phyloP scores from a whole-genome alignment of 768 basidiomycete species.

The Pluteus cervinus region DNA sequence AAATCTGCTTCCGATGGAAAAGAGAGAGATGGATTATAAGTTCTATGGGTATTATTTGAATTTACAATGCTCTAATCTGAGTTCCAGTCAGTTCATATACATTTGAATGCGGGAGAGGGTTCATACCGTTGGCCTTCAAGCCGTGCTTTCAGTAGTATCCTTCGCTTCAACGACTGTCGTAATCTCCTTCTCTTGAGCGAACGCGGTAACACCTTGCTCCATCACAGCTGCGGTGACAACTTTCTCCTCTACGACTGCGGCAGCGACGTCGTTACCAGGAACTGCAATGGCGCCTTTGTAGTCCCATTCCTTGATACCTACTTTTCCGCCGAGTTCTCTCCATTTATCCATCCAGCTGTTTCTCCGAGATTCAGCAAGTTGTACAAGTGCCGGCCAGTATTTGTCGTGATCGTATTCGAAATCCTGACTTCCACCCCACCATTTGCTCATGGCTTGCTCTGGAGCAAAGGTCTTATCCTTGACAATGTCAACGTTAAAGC shows the following conservation, averaged over 20 bases:
- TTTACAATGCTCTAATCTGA: too few species aligned
- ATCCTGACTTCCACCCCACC: constrained; percentile 62
- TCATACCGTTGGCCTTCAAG: too few species aligned
- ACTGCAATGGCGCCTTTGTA: constrained; percentile 37
- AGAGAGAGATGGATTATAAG: too few species aligned
- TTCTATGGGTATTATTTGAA: too few species aligned
- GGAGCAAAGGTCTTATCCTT: constrained; percentile 62
- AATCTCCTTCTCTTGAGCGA: too few species aligned
- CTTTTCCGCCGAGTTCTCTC: constrained; percentile 56
- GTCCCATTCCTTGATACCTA: constrained; percentile 79
- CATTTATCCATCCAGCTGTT: constrained; percentile 52
- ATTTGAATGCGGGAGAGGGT: too few species aligned
- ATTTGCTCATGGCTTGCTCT: constrained; percentile 62
- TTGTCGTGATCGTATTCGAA: constrained; percentile 71
- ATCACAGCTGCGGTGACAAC: constrained; percentile 7
- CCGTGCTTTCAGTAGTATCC: too few species aligned
- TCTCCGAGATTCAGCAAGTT: constrained; percentile 45
- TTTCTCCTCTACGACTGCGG: constrained; percentile 4
- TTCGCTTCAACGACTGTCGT: too few species aligned
- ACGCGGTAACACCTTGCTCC: too few species aligned
- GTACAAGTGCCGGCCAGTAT: constrained; percentile 67
- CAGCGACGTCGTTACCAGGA: constrained; percentile 1
- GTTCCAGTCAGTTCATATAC: too few species aligned
- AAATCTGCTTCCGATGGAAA: too few species aligned
- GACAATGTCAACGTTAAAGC: constrained; percentile 66